phyloP scores from a whole-genome alignment of 805 yeast genomes.

The Schwanniomyces polymorphus region DNA sequence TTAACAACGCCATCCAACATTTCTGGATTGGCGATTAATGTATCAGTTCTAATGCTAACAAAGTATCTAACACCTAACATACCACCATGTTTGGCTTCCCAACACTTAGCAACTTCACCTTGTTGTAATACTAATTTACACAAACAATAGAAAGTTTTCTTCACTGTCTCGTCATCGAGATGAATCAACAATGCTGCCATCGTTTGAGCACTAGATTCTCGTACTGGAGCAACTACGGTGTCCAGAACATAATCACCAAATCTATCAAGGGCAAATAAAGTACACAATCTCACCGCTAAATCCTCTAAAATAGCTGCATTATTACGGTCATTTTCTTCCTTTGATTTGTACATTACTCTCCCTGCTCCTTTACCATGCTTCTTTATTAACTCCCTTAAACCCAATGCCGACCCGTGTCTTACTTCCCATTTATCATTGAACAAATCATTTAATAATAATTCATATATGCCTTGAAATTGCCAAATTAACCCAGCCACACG shows the following conservation, averaged over 20 bases:
- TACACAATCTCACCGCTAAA: conserved; percentile 78
- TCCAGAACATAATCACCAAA: conserved; percentile 97
- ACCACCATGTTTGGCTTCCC: conserved; percentile 99
- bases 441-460: conserved; percentile 71
- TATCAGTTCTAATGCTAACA: conserved; percentile 83
- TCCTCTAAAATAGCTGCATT: conserved; percentile 81
- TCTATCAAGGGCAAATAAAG: conserved; percentile 87
- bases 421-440: conserved; percentile 90
- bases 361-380: conserved; percentile 88
- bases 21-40: conserved; percentile 59
- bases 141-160: conserved; percentile 64
- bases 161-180: conserved; percentile 56
- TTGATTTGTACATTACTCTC: conserved; percentile 63
- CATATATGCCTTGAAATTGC: conserved; percentile 95
- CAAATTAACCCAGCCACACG: conserved; percentile 76
- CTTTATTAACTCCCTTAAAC: conserved; percentile 80
- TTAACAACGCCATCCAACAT: conserved; percentile 70
- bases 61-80: conserved; percentile 89
- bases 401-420: conserved; percentile 94
- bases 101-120: conserved; percentile 52
- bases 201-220: conserved; percentile 96
- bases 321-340: conserved; percentile 59
- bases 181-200: conserved; percentile 86
- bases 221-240: conserved; percentile 96
- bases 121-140: conserved; percentile 69